Evolutionary conservation across 1,139 yeast species (phyloP), one percentile per base, ranked within the genome.

Genomic region (Magnusiomyces suaveolens): DNA sequence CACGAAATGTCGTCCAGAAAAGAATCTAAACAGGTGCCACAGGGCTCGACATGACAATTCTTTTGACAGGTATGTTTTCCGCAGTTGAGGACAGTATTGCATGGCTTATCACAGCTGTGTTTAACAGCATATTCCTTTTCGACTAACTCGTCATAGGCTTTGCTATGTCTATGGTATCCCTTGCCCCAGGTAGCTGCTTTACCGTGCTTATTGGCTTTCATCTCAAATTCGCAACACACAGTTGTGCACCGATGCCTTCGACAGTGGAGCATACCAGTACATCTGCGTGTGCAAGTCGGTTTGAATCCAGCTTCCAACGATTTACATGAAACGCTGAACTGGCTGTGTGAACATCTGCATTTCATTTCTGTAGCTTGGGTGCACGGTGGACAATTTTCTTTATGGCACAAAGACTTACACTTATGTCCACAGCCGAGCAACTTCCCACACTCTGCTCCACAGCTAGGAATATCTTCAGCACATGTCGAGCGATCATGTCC

Each of bases 11-110:
- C 97, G 33, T 87, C 92, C 52, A 82, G 81, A 14, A 88, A 78
- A 3, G 95, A 85, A 63, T 88, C 96, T 52, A 87, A 68, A 66
- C 97, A 89, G 10, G 90, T 84, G 1, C 83, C 82, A 70, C 97
- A 89, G 1, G 87, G 79, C 0, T 97, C 97, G 16, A 80, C 73
- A 66, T 89, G 97, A 63, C 97, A 89, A 36, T 84, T 76, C 60
- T 84, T 80, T 47, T 77, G 78, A 68, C 97, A 89, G 50, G 75
- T 66, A 66, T 89, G 97, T 47, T 68, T 68, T 0, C 92, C 94
- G 70, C 97, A 89, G 32, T 81, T 69, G 54, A 87, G 75, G 58
- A 78, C 66, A 59, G 81, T 75, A 64, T 82, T 82, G 69, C 97
- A 89, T 0, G 78, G 76, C 56, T 76, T 76, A 3, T 87, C 76